Evolutionary conservation across 2,329 filamentous ascomycete genomes (phyloP), one percentile per base, ranked within the genome.

Genomic region (Shiraia sp.): DNA sequence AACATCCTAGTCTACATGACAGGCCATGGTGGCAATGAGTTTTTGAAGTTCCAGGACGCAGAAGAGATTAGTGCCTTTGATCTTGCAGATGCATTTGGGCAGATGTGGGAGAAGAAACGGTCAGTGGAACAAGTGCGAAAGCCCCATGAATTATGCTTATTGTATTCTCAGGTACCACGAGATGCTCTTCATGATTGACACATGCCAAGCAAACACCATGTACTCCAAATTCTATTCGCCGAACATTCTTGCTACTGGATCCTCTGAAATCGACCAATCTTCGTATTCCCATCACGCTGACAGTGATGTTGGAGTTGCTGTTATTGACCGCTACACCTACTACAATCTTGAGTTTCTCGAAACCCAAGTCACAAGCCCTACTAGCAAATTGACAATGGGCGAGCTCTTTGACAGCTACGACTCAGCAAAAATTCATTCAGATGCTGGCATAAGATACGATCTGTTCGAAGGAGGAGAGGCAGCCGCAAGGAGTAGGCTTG

Each of bases 41-140:
- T 99, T 60, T 74, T 99, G 45, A 99, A 99, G 70, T 99, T 99
- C 63, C 93, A 99, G 70, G 93, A 99, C 59, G 89, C 90, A 6
- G 93, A 99, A 70, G 93, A 99, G 72, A 97, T 99, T 54, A 91
- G 90, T 41, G 90, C 90, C 0, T 96, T 95, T 68, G 93, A 99
- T 72, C 76, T 99, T 42, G 93, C 95, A 4, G 90, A 99, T 70
- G 93, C 93, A 0, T 97, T 99, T 68, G 90, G 95, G 72, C 92
- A 99, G 76, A 99, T 99, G 93, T 96, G 91, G 88, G 93, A 99
- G 79, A 99, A 99, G 83, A 95, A 95, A 76, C 86, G 93, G 77
- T 85, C n/a, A n/a, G n/a, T n/a, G n/a, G n/a, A n/a, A n/a, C n/a
- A n/a, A n/a, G n/a, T n/a, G n/a, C n/a, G n/a, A n/a, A n/a, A n/a